Conservation (phyloP, 2,329 filamentous ascomycete genomes). For the Neonectria faginata region DNA sequence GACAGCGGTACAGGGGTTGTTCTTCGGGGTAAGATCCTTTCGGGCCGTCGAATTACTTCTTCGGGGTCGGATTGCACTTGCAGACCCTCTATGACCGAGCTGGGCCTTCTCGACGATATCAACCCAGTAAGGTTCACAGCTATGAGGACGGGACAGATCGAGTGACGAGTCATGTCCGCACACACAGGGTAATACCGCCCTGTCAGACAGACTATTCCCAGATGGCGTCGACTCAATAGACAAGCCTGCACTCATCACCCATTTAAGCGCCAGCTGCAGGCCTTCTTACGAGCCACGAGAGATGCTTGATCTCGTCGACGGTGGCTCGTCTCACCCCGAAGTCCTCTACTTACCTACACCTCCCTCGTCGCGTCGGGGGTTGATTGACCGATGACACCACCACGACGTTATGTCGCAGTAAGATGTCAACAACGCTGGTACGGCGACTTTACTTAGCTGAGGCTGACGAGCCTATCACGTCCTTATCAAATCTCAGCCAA, state of each 20-base stretch:
- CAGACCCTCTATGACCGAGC: not conserved
- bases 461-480: no score
- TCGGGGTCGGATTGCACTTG: slow-evolving; percentile 3
- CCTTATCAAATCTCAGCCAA: no score
- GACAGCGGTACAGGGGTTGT: slow-evolving; percentile 9
- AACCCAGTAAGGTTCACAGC: not conserved
- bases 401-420: no score
- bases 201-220: not conserved
- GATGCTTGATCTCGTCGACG: not conserved
- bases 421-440: no score
- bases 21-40: slow-evolving; percentile 3
- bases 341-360: not conserved
- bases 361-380: no score
- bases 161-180: not conserved
- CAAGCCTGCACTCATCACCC: not conserved
- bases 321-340: not conserved
- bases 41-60: slow-evolving; percentile 20
- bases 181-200: not conserved
- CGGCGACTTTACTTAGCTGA: no score
- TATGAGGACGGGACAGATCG: not conserved
- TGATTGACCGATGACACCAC: no score
- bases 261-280: not conserved
- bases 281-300: not conserved
- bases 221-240: not conserved
- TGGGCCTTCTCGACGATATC: not conserved